These are phyloP conservation scores for Chlamydomonas sphaeroides DNA, from an alignment of 139 green algal species.

Conservation along the genomic window DNA sequence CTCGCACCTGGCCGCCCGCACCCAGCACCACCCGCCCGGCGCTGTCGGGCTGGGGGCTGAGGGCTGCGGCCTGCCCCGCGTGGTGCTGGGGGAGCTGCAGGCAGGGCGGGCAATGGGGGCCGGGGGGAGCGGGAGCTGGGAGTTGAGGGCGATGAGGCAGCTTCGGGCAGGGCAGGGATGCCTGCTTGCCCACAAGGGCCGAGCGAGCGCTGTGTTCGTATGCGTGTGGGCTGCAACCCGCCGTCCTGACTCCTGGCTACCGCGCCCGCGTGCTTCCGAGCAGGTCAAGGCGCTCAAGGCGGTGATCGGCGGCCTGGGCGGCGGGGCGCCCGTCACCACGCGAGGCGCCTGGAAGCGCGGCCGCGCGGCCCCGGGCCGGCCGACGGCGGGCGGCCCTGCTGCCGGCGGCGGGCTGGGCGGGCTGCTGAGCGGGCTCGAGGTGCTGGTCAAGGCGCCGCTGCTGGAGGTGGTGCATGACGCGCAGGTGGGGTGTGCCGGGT, in stretches of 20 bases:
- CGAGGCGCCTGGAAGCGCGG: conserved; percentile 56
- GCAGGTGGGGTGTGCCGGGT: conserved; percentile 19
- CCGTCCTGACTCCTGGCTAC: too few relatives aligned
- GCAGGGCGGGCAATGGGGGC: neutral
- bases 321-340: conserved; percentile 41
- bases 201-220: too few relatives aligned
- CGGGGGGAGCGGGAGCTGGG: too few relatives aligned
- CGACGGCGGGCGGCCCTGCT: conserved; percentile 22
- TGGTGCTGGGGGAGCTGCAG: conserved; percentile 58
- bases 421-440: conserved; percentile 52
- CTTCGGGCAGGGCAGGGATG: too few relatives aligned
- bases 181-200: too few relatives aligned
- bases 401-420: conserved; percentile 15
- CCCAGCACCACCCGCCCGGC: neutral
- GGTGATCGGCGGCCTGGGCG: conserved; percentile 37
- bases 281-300: conserved; percentile 9
- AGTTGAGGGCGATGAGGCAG: too few relatives aligned
- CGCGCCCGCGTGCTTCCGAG: too few relatives aligned
- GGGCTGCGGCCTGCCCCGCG: conserved; percentile 16
- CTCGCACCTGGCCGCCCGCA: neutral
- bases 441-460: conserved; percentile 48
- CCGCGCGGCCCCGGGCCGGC: neutral
- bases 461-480: conserved; percentile 55
- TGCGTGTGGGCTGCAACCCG: too few relatives aligned
- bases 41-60: neutral